Evolutionary conservation across 1,284 basidiomycete species (phyloP), one percentile per base, ranked within the genome.

Genomic region (Tremellales sp.): DNA sequence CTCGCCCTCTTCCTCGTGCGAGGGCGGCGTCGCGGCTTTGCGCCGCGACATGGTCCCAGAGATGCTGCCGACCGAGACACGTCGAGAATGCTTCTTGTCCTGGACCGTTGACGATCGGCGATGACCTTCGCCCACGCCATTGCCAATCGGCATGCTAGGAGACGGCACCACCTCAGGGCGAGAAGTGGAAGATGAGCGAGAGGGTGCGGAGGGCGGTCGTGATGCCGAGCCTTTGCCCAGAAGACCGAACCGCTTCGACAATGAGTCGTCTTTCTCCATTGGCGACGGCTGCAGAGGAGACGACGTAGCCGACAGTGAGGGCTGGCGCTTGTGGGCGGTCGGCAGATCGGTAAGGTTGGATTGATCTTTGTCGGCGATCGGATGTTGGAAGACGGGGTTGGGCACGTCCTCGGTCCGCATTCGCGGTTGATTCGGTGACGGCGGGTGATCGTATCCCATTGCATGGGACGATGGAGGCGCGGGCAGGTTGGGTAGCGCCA

Each of bases 401-500:
- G 63, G 64, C 22, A 63, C 44, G 18, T 68, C 61, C 14, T 60
- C 56, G 43, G 63, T 49, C 16, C 53, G 61, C 27, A 53, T 61
- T 32, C 50, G 54, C 19, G 84, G 80, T 57, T 82, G 82, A 2
- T 76, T 70, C 3, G 79, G 63, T 1, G 80, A 81, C 3, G 80
- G 77, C 0, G 82, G 74, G 4, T 37, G 47, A 26, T 63, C 54
- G 50, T 59, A 51, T 29, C 63, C 56, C 61, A 65, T 52, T 4
- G 78, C 73, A 13, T 74, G 66, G 13, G 77, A 71, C 1, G 84
- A 83, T 54, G 85, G 83, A 0, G 89, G 89, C 1, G 85, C 80
- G 26, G 87, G 87, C 6, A 92, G 76, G 19, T 83, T 79, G 1
- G 88, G 87, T 6, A 92, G 77, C 0, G 82, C 79, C 83, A 89